phyloP scores from a whole-genome alignment of 306 rosid genomes.

The Trifolium pratense region DNA sequence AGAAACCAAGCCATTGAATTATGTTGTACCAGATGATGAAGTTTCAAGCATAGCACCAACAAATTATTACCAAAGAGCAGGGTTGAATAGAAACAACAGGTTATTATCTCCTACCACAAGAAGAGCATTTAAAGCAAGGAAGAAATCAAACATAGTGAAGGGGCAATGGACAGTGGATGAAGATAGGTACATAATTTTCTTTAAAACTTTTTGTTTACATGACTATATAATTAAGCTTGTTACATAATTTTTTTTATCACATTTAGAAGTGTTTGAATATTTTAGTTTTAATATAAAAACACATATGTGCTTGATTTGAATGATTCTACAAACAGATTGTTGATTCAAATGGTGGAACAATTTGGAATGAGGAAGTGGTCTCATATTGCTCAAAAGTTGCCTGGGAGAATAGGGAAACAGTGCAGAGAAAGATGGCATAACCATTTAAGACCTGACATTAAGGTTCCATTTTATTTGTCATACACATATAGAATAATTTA shows the following conservation, averaged over 20 bases:
- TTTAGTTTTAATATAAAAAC: background rate
- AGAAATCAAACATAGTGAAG: slow-evolving; percentile 67
- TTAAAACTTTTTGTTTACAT: background rate
- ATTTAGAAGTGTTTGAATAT: slow-evolving; percentile 7
- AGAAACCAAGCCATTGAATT: slow-evolving; percentile 56
- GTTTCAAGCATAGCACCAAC: slow-evolving; percentile 63
- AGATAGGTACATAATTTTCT: slow-evolving; percentile 65
- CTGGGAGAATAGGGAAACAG: slow-evolving; percentile 94
- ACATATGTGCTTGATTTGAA: background rate
- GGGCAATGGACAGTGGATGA: slow-evolving; percentile 93
- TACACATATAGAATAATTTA: background rate
- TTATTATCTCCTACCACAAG: slow-evolving; percentile 44
- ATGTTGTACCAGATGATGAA: slow-evolving; percentile 72
- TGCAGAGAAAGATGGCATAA: slow-evolving; percentile 99
- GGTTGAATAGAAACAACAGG: slow-evolving; percentile 46
- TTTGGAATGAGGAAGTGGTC: slow-evolving; percentile 96
- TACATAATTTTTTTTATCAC: background rate
- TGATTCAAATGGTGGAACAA: slow-evolving; percentile 78
- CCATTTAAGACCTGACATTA: slow-evolving; percentile 92
- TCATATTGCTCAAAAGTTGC: slow-evolving; percentile 81
- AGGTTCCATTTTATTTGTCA: slow-evolving; percentile 54
- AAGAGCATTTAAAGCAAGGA: slow-evolving; percentile 56
- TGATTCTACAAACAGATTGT: slow-evolving; percentile 54
- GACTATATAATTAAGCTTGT: slow-evolving; percentile 10
- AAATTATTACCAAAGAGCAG: slow-evolving; percentile 51